Percentiles rank a stretch among this genome's conserved stretches.
These are phyloP conservation scores for Aspergillus sp. DNA, from an alignment of 2,329 filamentous ascomycete species.

Conservation along the genomic window DNA sequence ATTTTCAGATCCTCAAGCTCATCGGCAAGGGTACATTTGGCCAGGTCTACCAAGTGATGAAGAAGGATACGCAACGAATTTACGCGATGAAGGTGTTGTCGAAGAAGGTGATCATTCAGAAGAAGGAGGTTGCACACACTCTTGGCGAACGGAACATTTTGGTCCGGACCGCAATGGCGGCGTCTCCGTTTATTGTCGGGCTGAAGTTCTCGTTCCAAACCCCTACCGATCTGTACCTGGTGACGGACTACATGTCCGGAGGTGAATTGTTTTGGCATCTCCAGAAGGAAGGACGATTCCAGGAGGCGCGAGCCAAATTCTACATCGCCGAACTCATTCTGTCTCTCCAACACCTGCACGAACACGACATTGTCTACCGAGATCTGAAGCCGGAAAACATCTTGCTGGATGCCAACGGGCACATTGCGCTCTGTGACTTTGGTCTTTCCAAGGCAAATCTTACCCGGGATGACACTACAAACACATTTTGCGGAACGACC, in stretches of 20 bases:
- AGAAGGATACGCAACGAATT: constrained; percentile 91
- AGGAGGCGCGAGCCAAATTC: constrained; percentile 92
- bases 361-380: constrained; percentile 96
- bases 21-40: constrained; percentile 98
- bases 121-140: constrained; percentile 97
- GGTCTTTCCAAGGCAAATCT: constrained; percentile 95
- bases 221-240: constrained; percentile 91
- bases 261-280: constrained; percentile 98
- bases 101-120: constrained; percentile 99
- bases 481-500: constrained; percentile 97
- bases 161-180: constrained; percentile 88
- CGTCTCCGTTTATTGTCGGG: constrained; percentile 95
- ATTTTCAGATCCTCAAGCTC: constrained; percentile 91
- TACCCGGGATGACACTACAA: constrained; percentile 94
- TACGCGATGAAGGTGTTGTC: constrained; percentile 99
- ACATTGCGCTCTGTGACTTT: constrained; percentile 96
- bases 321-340: constrained; percentile 97
- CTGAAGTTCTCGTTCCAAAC: constrained; percentile 99
- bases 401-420: constrained; percentile 88
- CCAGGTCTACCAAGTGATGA: constrained; percentile 95
- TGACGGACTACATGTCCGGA: constrained; percentile 99
- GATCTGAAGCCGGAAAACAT: constrained; percentile 98
- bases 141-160: constrained; percentile 95
- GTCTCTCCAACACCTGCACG: constrained; percentile 87
- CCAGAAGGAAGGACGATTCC: constrained; percentile 92